A percentile compares a stretch with the other conserved stretches of the same genome.
phyloP scores from a whole-genome alignment of 257 asterid species.

The Jacaranda mimosifolia region DNA sequence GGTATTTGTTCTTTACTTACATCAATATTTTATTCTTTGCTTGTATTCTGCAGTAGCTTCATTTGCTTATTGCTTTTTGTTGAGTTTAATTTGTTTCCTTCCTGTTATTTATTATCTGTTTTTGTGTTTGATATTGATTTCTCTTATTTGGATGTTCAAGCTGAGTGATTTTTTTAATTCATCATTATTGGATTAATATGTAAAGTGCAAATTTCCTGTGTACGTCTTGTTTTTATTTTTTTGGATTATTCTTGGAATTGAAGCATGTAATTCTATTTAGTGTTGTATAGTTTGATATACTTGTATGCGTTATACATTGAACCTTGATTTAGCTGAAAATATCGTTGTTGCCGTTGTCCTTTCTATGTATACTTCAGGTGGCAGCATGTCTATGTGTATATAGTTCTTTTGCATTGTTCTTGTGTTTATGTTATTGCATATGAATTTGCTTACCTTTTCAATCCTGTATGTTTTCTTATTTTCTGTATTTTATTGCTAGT shows the following conservation, averaged over 20 bases:
- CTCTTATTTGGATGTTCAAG: conserved; percentile 10
- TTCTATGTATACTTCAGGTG: not conserved
- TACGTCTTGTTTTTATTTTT: not conserved
- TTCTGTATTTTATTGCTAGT: not conserved
- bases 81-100: conserved; percentile 2
- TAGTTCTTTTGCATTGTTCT: too few relatives aligned
- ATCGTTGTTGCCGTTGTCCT: not conserved
- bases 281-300: conserved; percentile 7
- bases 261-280: conserved; percentile 30
- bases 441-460: not conserved
- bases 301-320: not conserved
- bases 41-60: conserved; percentile 36
- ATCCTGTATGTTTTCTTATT: not conserved
- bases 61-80: conserved; percentile 26
- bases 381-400: not conserved
- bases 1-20: conserved; percentile 56
- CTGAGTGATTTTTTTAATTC: not conserved
- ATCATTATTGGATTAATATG: not conserved
- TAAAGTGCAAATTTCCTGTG: not conserved
- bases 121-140: conserved; percentile 16
- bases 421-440: not conserved
- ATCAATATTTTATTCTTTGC: conserved; percentile 40
- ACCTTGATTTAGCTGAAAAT: not conserved
- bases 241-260: not conserved
- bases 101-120: not conserved